Conservation (phyloP, 139 green algal genomes). For the Chlamydomonas eustigma region DNA sequence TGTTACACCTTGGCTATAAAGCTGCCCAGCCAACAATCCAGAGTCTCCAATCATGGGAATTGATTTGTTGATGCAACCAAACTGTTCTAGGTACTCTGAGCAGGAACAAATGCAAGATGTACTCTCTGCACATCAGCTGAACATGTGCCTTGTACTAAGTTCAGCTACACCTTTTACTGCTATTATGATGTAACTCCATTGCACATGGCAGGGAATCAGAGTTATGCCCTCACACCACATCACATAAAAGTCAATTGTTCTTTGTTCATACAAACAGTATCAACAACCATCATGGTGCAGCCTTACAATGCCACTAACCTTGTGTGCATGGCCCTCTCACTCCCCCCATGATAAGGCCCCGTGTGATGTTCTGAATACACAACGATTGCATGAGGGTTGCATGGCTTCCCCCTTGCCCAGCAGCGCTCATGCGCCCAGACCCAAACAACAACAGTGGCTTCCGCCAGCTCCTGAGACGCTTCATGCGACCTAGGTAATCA, state of each 20-base stretch:
- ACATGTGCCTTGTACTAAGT: too few species aligned
- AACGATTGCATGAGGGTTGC: neutral
- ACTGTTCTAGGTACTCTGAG: too few species aligned
- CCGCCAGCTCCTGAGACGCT: neutral
- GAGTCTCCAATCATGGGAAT: slow-evolving; percentile 3
- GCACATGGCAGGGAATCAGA: too few species aligned
- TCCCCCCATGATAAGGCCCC: neutral
- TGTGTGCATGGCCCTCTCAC: neutral
- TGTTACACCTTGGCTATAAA: neutral
- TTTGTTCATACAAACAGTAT: too few species aligned
- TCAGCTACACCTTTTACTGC: too few species aligned
- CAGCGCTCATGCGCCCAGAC: neutral
- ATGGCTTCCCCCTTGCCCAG: neutral
- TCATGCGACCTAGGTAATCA: slow-evolving; percentile 7
- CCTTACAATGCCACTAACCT: neutral
- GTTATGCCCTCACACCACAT: too few species aligned
- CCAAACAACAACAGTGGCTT: slow-evolving; percentile 6
- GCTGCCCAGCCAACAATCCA: neutral
- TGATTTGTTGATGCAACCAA: too few species aligned
- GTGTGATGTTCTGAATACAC: too few species aligned
- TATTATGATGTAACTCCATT: too few species aligned
- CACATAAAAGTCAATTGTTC: too few species aligned
- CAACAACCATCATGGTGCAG: neutral
- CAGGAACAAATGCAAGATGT: too few species aligned
- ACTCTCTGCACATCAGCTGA: too few species aligned